Evolutionary conservation across 352 stramenopile genomes (phyloP).

Genomic region (Phytophthora ohioensis): DNA sequence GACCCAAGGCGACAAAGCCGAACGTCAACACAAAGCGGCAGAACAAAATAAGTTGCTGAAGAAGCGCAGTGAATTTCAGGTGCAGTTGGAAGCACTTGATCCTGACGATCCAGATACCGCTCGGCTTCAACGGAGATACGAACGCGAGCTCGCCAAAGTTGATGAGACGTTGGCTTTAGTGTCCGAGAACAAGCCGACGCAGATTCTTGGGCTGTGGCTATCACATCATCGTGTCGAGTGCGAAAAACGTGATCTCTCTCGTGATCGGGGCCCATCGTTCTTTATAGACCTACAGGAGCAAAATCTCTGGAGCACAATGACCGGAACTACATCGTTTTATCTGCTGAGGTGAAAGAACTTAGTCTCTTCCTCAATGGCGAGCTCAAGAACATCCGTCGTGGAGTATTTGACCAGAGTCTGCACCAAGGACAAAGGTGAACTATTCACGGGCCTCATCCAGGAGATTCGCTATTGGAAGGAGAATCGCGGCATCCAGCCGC

Average conservation of each 20-base stretch:
- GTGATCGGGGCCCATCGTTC: constrained; percentile 42
- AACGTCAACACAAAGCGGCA: constrained; percentile 48
- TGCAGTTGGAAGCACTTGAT: constrained; percentile 38
- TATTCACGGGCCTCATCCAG: constrained; percentile 70
- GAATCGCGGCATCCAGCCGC: constrained; percentile 45
- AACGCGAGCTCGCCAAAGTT: constrained; percentile 68
- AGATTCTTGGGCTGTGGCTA: constrained; percentile 58
- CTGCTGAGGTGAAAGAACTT: constrained; percentile 55
- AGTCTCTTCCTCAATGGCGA: constrained; percentile 61
- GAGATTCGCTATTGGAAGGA: constrained; percentile 78
- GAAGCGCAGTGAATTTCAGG: constrained; percentile 59
- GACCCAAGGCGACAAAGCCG: constrained; percentile 27
- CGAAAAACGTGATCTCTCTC: constrained; percentile 62
- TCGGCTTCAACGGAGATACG: constrained; percentile 54
- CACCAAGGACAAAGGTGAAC: constrained; percentile 43
- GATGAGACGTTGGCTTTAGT: constrained; percentile 63
- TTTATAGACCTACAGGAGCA: constrained; percentile 40
- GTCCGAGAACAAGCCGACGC: constrained; percentile 56
- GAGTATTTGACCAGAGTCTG: constrained; percentile 64
- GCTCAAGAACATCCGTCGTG: constrained; percentile 48
- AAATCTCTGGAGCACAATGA: constrained; percentile 51
- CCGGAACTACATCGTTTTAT: constrained; percentile 74
- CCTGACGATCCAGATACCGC: constrained; percentile 32
- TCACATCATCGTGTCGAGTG: constrained; percentile 69
- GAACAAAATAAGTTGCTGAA: constrained; percentile 66